Percentiles rank a stretch among this genome's conserved stretches.
These are phyloP conservation scores for Fusarium marasasianum DNA, from an alignment of 2,329 filamentous ascomycete species.

Conservation along the genomic window DNA sequence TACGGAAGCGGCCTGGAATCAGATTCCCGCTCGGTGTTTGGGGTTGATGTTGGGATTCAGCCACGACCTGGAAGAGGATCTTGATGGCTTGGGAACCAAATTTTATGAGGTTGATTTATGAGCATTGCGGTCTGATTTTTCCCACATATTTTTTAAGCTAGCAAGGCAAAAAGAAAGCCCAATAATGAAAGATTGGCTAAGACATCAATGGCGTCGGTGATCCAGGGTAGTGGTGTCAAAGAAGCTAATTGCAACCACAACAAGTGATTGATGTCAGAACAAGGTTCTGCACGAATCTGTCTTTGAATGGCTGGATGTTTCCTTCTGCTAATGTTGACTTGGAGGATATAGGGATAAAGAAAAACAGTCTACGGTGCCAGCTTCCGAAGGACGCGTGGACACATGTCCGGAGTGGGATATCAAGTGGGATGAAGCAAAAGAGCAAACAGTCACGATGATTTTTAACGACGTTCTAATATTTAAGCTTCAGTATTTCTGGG, in stretches of 20 bases:
- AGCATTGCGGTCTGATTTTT: conserved; percentile 36
- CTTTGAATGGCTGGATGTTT: background rate
- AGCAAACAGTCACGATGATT: background rate
- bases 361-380: background rate
- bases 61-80: conserved; percentile 34
- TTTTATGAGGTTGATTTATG: conserved; percentile 33
- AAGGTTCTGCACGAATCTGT: background rate
- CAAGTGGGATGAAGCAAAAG: conserved; percentile 11
- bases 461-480: background rate
- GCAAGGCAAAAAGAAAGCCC: conserved; percentile 23
- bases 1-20: conserved; percentile 6
- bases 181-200: conserved; percentile 18
- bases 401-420: conserved; percentile 16
- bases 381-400: conserved; percentile 6
- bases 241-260: background rate
- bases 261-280: background rate
- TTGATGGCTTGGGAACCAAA: conserved; percentile 27
- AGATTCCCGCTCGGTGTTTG: conserved; percentile 40
- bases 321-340: background rate
- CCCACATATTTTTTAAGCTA: conserved; percentile 4
- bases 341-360: background rate
- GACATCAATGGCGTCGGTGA: background rate
- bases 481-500: conserved; percentile 13
- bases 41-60: conserved; percentile 36
- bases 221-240: background rate